Evolutionary conservation across 1,284 basidiomycete genomes (phyloP), one percentile per base, ranked within the genome.

Genomic region (Ganoderma leucocontextum): DNA sequence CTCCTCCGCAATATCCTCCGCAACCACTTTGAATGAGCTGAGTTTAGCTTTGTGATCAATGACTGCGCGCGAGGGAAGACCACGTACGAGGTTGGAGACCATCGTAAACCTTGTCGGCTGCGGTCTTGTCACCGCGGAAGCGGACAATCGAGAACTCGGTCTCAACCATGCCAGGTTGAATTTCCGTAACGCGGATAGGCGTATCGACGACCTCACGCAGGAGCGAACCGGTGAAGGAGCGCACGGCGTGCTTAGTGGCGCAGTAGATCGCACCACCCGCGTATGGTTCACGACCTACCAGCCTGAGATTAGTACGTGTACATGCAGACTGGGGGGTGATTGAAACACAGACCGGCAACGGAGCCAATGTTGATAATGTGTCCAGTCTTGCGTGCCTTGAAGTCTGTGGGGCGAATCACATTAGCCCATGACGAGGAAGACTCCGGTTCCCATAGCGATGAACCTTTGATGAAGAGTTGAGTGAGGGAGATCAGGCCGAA

Each of bases 301-400:
- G 29, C n/a, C n/a, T 13, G 38, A 38, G 22, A 22, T 60, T 9
- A 41, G 38, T 41, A 15, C 29, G 2, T 42, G 4, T 15, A 5
- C 2, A 17, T 9, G 38, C 2, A 15, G 22, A 52, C 2, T 36
- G 9, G 10, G 7, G 35, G 9, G 9, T 29, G 3, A 60, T 17
- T 19, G 5, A 13, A 4, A n/a, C 2, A 47, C 61, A 22, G 10
- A 64, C 97, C 96, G 29, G 96, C 96, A 68, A 99, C 90, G 15
- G 95, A 97, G 6, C 98, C 97, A 68, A 99, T 85, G 81, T 98
- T 97, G 83, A 99, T 98, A 74, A 99, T 85, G 82, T 98, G 97
- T 0, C 98, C 98, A 0, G 90, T 82, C 74, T 94, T 89, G 76
- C 90, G 92, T 70, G 87, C 87, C 82, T 96, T 99, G 88, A 99